Evolutionary conservation across 345 rosid genomes (phyloP), one percentile per base, ranked within the genome.

Genomic region (Mercurialis annua): DNA sequence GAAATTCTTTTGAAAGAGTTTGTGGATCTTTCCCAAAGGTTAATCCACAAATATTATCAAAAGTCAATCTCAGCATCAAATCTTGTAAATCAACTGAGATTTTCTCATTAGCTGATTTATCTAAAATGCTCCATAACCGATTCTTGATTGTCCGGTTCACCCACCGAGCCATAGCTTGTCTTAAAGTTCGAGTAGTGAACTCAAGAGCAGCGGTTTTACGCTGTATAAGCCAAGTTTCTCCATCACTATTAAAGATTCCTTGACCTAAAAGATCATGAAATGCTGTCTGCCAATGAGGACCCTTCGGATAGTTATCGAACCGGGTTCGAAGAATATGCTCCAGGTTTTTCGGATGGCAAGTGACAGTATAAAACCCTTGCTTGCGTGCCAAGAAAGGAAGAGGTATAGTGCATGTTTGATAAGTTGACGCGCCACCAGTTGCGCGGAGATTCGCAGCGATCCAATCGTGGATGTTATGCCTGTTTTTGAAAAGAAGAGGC

Each of bases 161-260:
- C 98, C 98, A 92, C 20, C 98, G 83, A 64, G 85, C 85, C 98
- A 92, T 92, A 55, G 98, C 98, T 73, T 88, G 98, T 71, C 97
- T 77, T 47, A 92, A 68, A 26, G 97, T 88, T 68, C 96, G 66
- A 0, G 98, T 90, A 0, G 98, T 90, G 76, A 92, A 92, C 85
- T 92, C 98, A 4, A 90, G 85, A 11, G 97, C 97, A 1, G 96
- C 98, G 0, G 92, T 87, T 70, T 92, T 92, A 17, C 98, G 85
- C 66, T 92, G 98, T 30, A 89, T 85, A 6, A 90, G 88, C 98
- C 98, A 92, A 0, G 92, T 88, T 18, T 92, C 97, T 9, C 98
- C 98, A 30, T 92, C 98, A 65, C 88, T 85, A 68, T 90, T 90
- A 72, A 92, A 92, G 67, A 92, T 92, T 53, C 98, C 97, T 50